Conservation (phyloP, 108 stramenopile genomes). For the Pseudonitzschia pungens region DNA sequence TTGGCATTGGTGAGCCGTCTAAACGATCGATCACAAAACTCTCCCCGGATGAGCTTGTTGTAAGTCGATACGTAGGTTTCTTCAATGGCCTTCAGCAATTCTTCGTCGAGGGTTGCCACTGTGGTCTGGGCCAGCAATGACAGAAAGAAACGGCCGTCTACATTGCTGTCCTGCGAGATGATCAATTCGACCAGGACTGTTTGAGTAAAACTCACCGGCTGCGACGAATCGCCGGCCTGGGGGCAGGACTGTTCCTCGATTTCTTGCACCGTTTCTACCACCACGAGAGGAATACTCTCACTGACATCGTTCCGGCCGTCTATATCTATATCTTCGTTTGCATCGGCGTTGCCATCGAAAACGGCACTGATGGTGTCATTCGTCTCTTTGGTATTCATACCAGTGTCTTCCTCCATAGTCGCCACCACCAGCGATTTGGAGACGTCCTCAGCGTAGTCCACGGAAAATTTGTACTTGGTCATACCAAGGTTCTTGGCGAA, state of each 20-base stretch:
- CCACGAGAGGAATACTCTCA: not conserved
- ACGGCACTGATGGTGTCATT: not conserved
- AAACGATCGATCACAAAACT: constrained; percentile 21
- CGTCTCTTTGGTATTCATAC: not conserved
- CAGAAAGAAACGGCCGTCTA: not conserved
- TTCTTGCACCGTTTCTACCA: not conserved
- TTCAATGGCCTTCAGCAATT: not conserved
- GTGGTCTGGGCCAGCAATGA: not conserved
- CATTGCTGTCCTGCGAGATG: not conserved
- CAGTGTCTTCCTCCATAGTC: not conserved
- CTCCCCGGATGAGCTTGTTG: constrained; percentile 6
- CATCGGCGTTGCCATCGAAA: not conserved
- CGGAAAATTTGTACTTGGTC: not conserved
- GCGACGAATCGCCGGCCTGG: not conserved
- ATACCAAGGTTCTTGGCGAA: not conserved
- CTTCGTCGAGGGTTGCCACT: not conserved
- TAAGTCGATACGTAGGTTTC: constrained; percentile 16
- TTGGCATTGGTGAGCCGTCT: not conserved
- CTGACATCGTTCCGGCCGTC: not conserved
- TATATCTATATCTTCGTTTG: not conserved
- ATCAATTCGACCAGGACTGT: not conserved
- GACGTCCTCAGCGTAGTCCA: not conserved
- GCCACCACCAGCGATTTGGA: not conserved
- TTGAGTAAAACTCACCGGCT: not conserved
- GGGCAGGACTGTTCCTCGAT: not conserved